These are phyloP conservation scores for Lactarius evosmus DNA, from an alignment of 768 basidiomycete genomes.

Conservation along the genomic window DNA sequence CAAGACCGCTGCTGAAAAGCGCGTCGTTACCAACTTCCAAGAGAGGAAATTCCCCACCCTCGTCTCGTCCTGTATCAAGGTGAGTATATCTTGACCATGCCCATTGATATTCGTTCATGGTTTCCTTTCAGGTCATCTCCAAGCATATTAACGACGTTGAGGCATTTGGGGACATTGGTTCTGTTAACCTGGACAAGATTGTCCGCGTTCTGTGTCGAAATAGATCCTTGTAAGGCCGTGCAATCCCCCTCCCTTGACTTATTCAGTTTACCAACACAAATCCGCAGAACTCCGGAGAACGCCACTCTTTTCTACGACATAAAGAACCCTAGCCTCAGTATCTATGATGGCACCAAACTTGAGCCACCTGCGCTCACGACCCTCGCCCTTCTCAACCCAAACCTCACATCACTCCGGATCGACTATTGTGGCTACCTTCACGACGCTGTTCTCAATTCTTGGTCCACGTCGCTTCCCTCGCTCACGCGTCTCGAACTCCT, in stretches of 20 bases:
- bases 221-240: slow-evolving; percentile 62
- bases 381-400: slow-evolving; percentile 79
- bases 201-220: slow-evolving; percentile 79
- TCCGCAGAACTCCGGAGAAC: slow-evolving; percentile 68
- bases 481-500: slow-evolving; percentile 75
- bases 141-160: slow-evolving; percentile 88
- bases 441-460: slow-evolving; percentile 53
- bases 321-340: slow-evolving; percentile 57
- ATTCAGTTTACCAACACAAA: slow-evolving; percentile 3
- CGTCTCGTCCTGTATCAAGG: slow-evolving; percentile 78
- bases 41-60: slow-evolving; percentile 66
- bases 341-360: slow-evolving; percentile 89
- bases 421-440: slow-evolving; percentile 85
- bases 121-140: slow-evolving; percentile 64
- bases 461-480: slow-evolving; percentile 59
- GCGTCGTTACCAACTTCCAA: slow-evolving; percentile 66
- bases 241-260: not conserved
- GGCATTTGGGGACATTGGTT: slow-evolving; percentile 82
- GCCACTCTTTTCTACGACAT: slow-evolving; percentile 81
- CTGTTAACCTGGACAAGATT: slow-evolving; percentile 80
- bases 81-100: slow-evolving; percentile 33
- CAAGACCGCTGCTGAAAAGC: slow-evolving; percentile 60
- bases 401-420: slow-evolving; percentile 72
- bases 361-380: slow-evolving; percentile 61
- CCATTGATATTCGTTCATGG: not conserved